Base-by-base conservation (phyloP, 2,329 filamentous ascomycete genomes). In the Calonectria hongkongensis region DNA sequence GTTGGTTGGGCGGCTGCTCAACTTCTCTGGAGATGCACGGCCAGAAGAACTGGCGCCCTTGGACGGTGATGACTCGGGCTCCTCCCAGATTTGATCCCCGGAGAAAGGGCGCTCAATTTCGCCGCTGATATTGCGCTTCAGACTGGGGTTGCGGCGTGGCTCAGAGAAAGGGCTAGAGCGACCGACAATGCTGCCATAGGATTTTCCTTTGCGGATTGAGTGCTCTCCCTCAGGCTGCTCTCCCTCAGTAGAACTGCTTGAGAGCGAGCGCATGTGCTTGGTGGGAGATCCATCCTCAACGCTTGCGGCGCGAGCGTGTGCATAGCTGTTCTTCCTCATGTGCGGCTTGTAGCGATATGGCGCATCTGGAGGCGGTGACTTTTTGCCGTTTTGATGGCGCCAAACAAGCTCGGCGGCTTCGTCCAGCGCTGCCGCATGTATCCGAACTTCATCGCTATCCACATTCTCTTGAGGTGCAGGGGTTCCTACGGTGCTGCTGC, bases 51-150 rank as follows among this genome's bases (percentile, higher is more conserved):
- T 30, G 56, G 56, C 45, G 41, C 64, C 66, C 58, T 76, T 76
- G 51, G 69, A 48, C 15, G 73, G 63, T 16, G 75, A 74, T 18
- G 82, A 87, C 79, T 94, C 91, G 1, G 95, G 94, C 81, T 98
- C 96, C 83, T 98, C 96, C 88, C 95, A 98, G 73, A 98, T 96
- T 80, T 94, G 92, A 81, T 95, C 93, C 41, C 92, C 91, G 2
- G 92, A 93, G 81, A 95, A 95, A 2, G 92, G 89, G 67, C 88
- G 90, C 76, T 89, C 86, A 71, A 92, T 85, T 79, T 94, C 92
- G 25, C 92, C 93, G 81, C 93, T 95, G 79, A 92, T 89, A 76
- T 94, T 94, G 73, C 94, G 89, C 83, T 90, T 92, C 79, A 91
- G 87, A 78, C 92, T 93, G 79, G 91, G 93, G 74, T 92, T 92